Evolutionary conservation across 2,329 filamentous ascomycete species (phyloP), one percentile per base, ranked within the genome.

Genomic region (Decorospora gaudefroyi): DNA sequence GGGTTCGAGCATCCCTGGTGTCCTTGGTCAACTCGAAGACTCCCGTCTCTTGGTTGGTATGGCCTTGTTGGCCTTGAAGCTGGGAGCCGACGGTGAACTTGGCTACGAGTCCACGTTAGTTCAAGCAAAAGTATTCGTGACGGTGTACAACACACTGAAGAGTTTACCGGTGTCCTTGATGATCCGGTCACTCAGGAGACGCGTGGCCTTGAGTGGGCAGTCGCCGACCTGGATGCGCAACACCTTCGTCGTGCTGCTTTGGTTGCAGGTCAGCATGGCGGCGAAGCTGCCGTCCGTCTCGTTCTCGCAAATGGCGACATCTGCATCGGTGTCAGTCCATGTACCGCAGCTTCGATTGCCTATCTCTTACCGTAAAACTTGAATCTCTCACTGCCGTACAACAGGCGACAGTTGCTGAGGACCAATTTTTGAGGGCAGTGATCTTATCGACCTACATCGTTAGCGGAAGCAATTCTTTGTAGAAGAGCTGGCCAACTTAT

Each of bases 231-330:
- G 85, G 25, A 78, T 74, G 38, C 85, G 83, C 47, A 99, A 78
- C 12, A 78, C 76, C 52, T 90, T 88, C 0, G 91, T 91, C 0
- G 86, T 86, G 57, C 82, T 80, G 11, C 86, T 78, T 46, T 87
- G 83, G 71, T 96, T 97, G 27, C 86, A 91, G 55, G 96, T 83
- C 65, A 97, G 96, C 87, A 96, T 95, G 60, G 96, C 86, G 23
- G 90, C 90, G 57, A 89, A 95, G 0, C 89, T 96, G 0, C 34
- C 45, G 2, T 45, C 43, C 0, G 38, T 26, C 18, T 53, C 41
- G 11, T 53, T 43, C 13, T 42, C 39, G 7, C 42, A 45, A 2
- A 55, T 32, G 0, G 59, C 46, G 6, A 64, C 38, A n/a, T 65
- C 60, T 64, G 15, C 3, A 2, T 3, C 2, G 3, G 4, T 31